Base-by-base conservation (phyloP, 1,284 basidiomycete genomes). In the Heterobasidion annosum region DNA sequence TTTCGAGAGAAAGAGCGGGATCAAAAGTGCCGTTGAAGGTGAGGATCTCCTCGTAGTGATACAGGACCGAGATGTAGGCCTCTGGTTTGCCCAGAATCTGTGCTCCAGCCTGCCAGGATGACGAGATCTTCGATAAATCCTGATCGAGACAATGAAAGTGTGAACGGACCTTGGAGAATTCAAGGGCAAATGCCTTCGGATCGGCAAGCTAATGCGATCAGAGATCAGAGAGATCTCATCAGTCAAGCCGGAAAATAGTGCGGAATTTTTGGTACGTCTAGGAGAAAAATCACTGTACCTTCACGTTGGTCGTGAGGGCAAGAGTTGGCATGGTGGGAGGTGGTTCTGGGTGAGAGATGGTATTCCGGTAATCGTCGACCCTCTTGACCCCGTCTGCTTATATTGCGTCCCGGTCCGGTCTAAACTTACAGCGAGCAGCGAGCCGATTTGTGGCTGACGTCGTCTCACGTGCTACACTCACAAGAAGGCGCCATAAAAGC, bases 11-110 rank as follows among this genome's bases (percentile, higher is more conserved):
- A 64, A 83, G 77, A 1, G 83, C 81, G 32, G 84, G 85, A 15
- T 85, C 83, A 51, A 83, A 77, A 8, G 76, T 77, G 6, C 83
- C 83, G 15, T 62, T 69, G 63, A 82, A 86, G 6, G 78, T 74
- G 58, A 85, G 71, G 37, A 69, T 72, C 52, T 85, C 79, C 55
- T 81, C 79, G 66, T 83, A 74, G 15, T 65, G 72, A 61, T 81
- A 75, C 55, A 72, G 71, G 56, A 80, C 68, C 9, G 72, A 72
- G 57, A 87, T 78, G 58, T 74, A 74, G 7, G 57, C 46, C 61
- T 82, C 76, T 0, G 81, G 81, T 63, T 85, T 85, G 1, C 66
- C 65, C 50, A 86, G 65, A 3, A 72, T 70, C 53, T 75, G 65
- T 0, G 80, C 78, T 10, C 72, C 66, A 54, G 79, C 61, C 81